phyloP scores from a whole-genome alignment of 768 basidiomycete species.

The Russula earlei region DNA sequence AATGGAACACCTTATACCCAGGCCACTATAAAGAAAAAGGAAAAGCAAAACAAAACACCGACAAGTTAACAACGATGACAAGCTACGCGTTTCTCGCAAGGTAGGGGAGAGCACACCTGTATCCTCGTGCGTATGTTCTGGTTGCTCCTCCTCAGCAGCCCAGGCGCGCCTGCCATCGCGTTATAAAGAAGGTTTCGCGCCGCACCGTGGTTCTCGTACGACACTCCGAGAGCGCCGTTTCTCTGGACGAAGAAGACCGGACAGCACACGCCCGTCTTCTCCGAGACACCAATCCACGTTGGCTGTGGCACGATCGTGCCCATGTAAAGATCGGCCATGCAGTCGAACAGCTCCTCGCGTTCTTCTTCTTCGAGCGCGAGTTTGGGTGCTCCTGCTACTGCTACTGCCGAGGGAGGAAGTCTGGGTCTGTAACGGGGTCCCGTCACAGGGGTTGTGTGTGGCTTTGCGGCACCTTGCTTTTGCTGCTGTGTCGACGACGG shows the following conservation, averaged over 20 bases:
- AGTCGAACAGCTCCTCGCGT: neutral
- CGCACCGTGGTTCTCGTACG: neutral
- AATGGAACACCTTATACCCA: constrained; percentile 1
- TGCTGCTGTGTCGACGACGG: neutral
- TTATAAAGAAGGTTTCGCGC: neutral
- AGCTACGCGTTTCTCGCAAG: neutral
- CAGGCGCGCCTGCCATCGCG: neutral
- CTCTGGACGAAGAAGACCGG: constrained; percentile 2
- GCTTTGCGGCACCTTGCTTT: neutral
- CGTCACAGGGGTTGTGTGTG: no score
- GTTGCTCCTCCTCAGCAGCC: neutral
- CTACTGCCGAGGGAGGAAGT: neutral
- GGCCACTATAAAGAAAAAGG: constrained; percentile 2
- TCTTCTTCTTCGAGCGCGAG: neutral
- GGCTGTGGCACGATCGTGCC: constrained; percentile 12
- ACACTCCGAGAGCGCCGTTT: constrained; percentile 3
- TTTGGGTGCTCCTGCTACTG: neutral
- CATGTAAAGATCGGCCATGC: neutral
- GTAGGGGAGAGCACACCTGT: neutral
- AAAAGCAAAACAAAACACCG: neutral
- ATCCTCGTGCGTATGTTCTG: constrained; percentile 3
- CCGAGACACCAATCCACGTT: neutral
- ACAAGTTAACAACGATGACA: neutral
- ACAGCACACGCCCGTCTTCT: neutral
- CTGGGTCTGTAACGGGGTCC: neutral